Percentiles rank a stretch among this genome's conserved stretches.
These are phyloP conservation scores for Clavaria fumosa DNA, from an alignment of 768 basidiomycete genomes.

Conservation along the genomic window DNA sequence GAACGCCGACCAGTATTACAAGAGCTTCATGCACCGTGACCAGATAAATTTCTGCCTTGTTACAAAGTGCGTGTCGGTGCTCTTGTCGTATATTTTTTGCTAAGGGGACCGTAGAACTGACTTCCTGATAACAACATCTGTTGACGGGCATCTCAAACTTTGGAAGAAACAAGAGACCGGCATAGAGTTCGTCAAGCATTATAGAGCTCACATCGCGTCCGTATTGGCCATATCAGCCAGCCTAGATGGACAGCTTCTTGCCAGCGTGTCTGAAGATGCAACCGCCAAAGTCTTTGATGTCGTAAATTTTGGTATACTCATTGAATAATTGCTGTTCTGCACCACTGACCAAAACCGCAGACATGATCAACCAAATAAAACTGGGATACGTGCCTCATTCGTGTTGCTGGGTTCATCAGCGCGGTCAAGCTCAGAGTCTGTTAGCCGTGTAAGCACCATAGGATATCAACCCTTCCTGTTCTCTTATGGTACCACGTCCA, in stretches of 20 bases:
- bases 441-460: constrained; percentile 65
- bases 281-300: constrained; percentile 95
- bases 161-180: constrained; percentile 98
- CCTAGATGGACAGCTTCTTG: constrained; percentile 83
- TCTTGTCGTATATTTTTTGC: neutral
- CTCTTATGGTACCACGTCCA: constrained; percentile 17
- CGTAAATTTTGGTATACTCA: constrained; percentile 78
- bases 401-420: constrained; percentile 90
- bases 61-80: constrained; percentile 50
- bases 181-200: constrained; percentile 98
- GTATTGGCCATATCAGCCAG: constrained; percentile 73
- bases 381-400: constrained; percentile 73
- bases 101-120: constrained; percentile 45
- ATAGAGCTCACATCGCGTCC: constrained; percentile 77
- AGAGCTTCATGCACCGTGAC: constrained; percentile 97
- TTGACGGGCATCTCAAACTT: constrained; percentile 92
- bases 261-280: constrained; percentile 83
- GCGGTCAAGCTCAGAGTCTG: constrained; percentile 75
- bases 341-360: constrained; percentile 24
- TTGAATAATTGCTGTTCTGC: neutral
- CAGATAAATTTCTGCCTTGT: constrained; percentile 77
- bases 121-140: constrained; percentile 85
- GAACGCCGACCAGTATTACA: constrained; percentile 83
- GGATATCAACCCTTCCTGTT: neutral
- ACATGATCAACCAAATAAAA: constrained; percentile 98